Conservation (phyloP, 1,284 basidiomycete genomes). For the Pseudozyma sp. region DNA sequence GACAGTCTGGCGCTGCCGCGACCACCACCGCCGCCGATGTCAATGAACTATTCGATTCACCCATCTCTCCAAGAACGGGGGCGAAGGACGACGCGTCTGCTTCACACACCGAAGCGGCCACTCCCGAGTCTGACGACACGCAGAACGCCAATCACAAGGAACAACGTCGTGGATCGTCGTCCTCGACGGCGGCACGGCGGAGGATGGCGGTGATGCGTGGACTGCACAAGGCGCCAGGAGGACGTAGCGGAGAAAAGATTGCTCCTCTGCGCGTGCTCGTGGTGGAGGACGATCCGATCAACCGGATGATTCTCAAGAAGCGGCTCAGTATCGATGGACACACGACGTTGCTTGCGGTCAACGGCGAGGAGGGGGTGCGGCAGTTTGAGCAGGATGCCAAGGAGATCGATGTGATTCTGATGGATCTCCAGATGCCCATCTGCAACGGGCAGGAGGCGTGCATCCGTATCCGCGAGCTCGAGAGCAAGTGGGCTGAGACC, state of each 20-base stretch:
- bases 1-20: not conserved
- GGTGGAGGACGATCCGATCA: conserved; percentile 77
- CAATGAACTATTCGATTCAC: not conserved
- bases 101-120: conserved; percentile 6
- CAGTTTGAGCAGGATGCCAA: conserved; percentile 74
- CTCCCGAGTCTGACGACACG: conserved; percentile 24
- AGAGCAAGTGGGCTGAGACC: conserved; percentile 24
- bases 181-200: conserved; percentile 30
- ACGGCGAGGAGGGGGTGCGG: conserved; percentile 82
- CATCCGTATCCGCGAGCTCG: conserved; percentile 72
- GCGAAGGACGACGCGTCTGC: conserved; percentile 6
- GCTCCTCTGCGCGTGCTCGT: conserved; percentile 58
- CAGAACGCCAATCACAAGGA: conserved; percentile 3
- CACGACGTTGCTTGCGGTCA: conserved; percentile 76
- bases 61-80: conserved; percentile 8
- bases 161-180: conserved; percentile 33
- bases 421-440: conserved; percentile 90
- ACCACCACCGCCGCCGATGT: not conserved
- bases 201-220: conserved; percentile 41
- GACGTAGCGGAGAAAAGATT: conserved; percentile 23
- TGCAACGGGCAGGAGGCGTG: conserved; percentile 82
- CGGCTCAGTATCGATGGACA: conserved; percentile 79
- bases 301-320: conserved; percentile 79
- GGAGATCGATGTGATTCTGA: conserved; percentile 80
- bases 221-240: conserved; percentile 27